Percentiles rank a stretch among this genome's conserved stretches.
Evolutionary conservation across 2,329 filamentous ascomycete species (phyloP).

Genomic region (Apiospora koreana): DNA sequence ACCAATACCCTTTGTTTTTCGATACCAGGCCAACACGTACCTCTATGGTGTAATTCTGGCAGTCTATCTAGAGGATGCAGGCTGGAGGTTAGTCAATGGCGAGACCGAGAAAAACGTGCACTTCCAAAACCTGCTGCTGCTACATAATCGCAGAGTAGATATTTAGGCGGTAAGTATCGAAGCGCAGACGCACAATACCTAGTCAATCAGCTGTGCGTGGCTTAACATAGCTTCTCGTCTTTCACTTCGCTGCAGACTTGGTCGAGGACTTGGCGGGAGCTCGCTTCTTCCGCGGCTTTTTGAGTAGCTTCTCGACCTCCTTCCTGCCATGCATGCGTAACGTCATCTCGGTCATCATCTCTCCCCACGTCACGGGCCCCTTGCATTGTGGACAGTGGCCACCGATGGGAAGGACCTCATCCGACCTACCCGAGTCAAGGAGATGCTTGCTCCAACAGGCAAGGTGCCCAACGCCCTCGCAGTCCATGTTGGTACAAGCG

Average conservation of each 20-base stretch:
- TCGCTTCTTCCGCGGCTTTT: conserved; percentile 42
- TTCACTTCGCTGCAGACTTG: background rate
- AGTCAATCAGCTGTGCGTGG: too few relatives aligned
- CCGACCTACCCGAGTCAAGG: conserved; percentile 37
- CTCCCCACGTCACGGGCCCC: conserved; percentile 65
- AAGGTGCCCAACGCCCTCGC: conserved; percentile 60
- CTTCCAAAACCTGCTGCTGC: background rate
- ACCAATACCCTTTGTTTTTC: too few relatives aligned
- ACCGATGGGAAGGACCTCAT: conserved; percentile 62
- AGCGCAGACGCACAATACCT: background rate
- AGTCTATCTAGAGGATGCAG: too few relatives aligned
- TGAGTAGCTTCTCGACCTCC: conserved; percentile 70
- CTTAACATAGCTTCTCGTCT: background rate
- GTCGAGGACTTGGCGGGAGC: conserved; percentile 5
- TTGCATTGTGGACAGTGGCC: conserved; percentile 74
- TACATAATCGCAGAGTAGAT: too few relatives aligned
- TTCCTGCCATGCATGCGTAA: conserved; percentile 70
- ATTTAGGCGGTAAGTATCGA: too few relatives aligned
- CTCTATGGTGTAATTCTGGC: too few relatives aligned
- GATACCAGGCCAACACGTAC: too few relatives aligned
- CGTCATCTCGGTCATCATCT: conserved; percentile 81
- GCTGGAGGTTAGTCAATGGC: too few relatives aligned
- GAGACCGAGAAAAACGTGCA: too few relatives aligned
- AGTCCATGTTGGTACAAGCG: conserved; percentile 55
- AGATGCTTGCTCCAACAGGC: conserved; percentile 60